A percentile compares a stretch with the other conserved stretches of the same genome.
These are phyloP conservation scores for Orbilia blumenaviensis DNA, from an alignment of 2,329 filamentous ascomycete genomes.

Conservation along the genomic window DNA sequence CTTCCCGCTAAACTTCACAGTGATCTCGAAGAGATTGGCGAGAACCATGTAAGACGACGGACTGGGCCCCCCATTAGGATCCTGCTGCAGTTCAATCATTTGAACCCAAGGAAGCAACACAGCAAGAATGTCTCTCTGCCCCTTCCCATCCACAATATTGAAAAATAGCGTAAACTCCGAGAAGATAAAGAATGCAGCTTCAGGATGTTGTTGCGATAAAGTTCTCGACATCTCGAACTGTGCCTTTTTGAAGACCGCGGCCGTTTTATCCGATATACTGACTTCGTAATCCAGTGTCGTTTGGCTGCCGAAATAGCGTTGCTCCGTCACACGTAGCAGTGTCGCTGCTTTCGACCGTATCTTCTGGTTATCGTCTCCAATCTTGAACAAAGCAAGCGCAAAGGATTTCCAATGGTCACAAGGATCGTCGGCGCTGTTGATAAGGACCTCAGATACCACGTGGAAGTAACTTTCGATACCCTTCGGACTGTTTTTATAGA, in stretches of 20 bases:
- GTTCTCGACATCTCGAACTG: conserved; percentile 96
- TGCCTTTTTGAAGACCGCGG: conserved; percentile 94
- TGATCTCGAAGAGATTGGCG: conserved; percentile 94
- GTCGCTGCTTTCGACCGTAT: conserved; percentile 88
- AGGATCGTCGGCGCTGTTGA: conserved; percentile 81
- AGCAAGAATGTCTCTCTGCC: conserved; percentile 92
- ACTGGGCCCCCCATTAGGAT: conserved; percentile 89
- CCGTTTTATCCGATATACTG: conserved; percentile 97
- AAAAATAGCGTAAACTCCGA: conserved; percentile 96
- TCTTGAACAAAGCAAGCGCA: conserved; percentile 85
- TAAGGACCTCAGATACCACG: conserved; percentile 86
- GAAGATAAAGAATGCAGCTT: conserved; percentile 91
- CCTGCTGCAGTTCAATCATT: conserved; percentile 87
- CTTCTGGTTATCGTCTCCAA: conserved; percentile 89
- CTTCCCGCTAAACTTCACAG: conserved; percentile 85
- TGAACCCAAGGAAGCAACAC: conserved; percentile 97
- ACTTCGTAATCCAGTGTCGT: conserved; percentile 98
- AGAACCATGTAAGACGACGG: conserved; percentile 93
- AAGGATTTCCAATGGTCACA: conserved; percentile 91
- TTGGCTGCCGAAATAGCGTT: conserved; percentile 82
- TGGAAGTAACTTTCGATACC: conserved; percentile 94
- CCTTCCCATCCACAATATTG: conserved; percentile 80
- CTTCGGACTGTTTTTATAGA: conserved; percentile 70
- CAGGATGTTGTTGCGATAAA: conserved; percentile 85
- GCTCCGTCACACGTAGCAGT: conserved; percentile 81